phyloP scores from a whole-genome alignment of 331 rosid species.

The Erythrophleum ivorense region DNA sequence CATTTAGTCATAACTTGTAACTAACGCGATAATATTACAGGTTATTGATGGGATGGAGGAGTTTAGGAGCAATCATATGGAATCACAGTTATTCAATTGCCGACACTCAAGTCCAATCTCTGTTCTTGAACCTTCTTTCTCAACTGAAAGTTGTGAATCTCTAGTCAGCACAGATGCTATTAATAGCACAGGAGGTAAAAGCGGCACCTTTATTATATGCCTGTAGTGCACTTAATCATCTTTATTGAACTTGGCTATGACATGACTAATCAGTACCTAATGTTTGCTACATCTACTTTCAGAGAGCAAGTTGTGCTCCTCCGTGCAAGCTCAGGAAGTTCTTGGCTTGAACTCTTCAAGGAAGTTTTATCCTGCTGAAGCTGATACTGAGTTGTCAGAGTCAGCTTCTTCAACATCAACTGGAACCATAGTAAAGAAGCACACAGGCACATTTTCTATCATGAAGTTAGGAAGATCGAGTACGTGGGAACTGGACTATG shows the following conservation, averaged over 20 bases:
- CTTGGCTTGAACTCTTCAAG: constrained; percentile 51
- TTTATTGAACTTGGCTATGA: constrained; percentile 13
- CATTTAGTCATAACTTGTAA: constrained; percentile 11
- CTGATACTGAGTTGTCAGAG: constrained; percentile 76
- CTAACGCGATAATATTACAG: constrained; percentile 50
- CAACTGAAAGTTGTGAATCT: constrained; percentile 81
- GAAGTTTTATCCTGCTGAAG: constrained; percentile 54
- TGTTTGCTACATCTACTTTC: constrained; percentile 35
- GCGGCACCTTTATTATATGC: constrained; percentile 5
- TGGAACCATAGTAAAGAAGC: constrained; percentile 45
- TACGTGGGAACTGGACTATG: constrained; percentile 74
- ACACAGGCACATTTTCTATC: constrained; percentile 27
- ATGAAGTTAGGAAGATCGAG: constrained; percentile 40
- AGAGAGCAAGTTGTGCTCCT: constrained; percentile 78
- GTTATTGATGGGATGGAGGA: constrained; percentile 54
- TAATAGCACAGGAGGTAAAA: constrained; percentile 71
- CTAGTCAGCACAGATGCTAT: constrained; percentile 60
- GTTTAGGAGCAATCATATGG: constrained; percentile 42
- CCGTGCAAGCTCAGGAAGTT: constrained; percentile 62
- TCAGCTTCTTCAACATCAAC: constrained; percentile 80
- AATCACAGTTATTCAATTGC: constrained; percentile 43
- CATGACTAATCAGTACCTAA: constrained; percentile 26
- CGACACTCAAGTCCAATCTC: constrained; percentile 90
- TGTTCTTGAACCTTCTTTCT: constrained; percentile 81
- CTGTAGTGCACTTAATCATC: not conserved